Conservation (phyloP, 169 alveolate species). For the Sarcocystis neurona region DNA sequence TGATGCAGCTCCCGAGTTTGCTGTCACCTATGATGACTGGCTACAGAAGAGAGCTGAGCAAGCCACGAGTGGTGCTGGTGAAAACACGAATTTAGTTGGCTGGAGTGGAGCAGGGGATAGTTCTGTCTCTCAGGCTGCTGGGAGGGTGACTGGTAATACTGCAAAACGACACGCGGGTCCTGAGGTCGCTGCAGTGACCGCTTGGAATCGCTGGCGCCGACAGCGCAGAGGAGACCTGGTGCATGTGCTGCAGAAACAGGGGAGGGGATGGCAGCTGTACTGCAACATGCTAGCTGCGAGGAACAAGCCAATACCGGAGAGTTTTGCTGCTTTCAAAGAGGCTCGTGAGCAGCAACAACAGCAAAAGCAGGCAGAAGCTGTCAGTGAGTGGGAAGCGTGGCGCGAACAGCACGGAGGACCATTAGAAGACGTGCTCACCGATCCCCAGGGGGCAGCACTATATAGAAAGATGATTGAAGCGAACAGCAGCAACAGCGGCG, state of each 20-base stretch:
- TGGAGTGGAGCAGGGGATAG: too few species aligned
- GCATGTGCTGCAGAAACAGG: constrained; percentile 52
- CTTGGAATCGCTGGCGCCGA: constrained; percentile 58
- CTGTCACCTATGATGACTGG: constrained; percentile 62
- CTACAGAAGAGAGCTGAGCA: too few species aligned
- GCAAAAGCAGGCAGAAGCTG: constrained; percentile 27
- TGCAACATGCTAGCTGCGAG: constrained; percentile 49
- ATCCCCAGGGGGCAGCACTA: constrained; percentile 55
- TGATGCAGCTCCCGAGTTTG: constrained; percentile 19
- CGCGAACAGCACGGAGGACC: constrained; percentile 60
- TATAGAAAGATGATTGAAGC: too few species aligned
- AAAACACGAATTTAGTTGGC: constrained; percentile 55
- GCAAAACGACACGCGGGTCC: constrained; percentile 39
- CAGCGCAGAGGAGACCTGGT: constrained; percentile 48
- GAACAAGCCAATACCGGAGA: too few species aligned
- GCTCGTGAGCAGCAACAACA: constrained; percentile 15
- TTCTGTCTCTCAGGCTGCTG: too few species aligned
- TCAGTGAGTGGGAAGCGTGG: constrained; percentile 56
- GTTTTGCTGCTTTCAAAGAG: too few species aligned
- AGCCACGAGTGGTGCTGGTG: constrained; percentile 39
- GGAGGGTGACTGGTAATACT: too few species aligned
- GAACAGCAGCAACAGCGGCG: too few species aligned
- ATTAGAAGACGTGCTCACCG: constrained; percentile 42
- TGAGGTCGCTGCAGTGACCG: constrained; percentile 47
- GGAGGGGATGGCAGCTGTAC: constrained; percentile 53